phyloP scores from a whole-genome alignment of 2,329 filamentous ascomycete species.

The Pseudodiploospora longispora region DNA sequence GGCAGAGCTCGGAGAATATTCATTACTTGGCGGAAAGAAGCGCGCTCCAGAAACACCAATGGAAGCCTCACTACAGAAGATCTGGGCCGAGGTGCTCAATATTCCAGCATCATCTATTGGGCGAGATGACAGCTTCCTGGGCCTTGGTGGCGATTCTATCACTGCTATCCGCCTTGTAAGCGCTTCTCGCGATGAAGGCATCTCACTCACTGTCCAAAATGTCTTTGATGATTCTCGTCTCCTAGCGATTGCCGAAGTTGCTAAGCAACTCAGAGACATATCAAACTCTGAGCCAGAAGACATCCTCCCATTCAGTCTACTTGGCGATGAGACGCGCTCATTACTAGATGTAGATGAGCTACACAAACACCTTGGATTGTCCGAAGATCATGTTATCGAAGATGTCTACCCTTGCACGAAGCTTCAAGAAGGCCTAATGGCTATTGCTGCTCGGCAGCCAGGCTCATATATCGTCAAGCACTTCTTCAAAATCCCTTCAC shows the following conservation, averaged over 20 bases:
- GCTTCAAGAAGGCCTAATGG: conserved; percentile 31
- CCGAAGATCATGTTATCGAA: conserved; percentile 1
- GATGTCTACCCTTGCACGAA: conserved; percentile 2
- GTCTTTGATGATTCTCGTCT: too few species aligned
- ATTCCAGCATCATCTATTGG: conserved; percentile 7
- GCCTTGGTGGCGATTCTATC: conserved; percentile 17
- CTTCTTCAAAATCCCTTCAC: conserved; percentile 12
- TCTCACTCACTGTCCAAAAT: conserved; percentile 8
- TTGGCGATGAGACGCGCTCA: too few species aligned
- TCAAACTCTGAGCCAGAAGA: too few species aligned
- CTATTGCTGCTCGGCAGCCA: conserved; percentile 18
- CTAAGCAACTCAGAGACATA: neutral
- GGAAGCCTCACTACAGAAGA: conserved; percentile 10
- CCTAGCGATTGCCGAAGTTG: conserved; percentile 3
- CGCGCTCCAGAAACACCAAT: conserved; percentile 11
- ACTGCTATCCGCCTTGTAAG: conserved; percentile 13
- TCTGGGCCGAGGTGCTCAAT: conserved; percentile 11
- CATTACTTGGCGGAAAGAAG: conserved; percentile 15
- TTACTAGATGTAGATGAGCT: too few species aligned
- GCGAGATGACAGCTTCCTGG: conserved; percentile 11
- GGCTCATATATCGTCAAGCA: conserved; percentile 28
- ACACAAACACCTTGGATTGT: conserved; percentile 1
- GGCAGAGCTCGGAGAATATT: conserved; percentile 9
- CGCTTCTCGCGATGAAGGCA: too few species aligned
- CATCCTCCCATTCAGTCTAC: too few species aligned